Conservation (phyloP, 805 yeast species). For the Wickerhamomyces rabaulensis region DNA sequence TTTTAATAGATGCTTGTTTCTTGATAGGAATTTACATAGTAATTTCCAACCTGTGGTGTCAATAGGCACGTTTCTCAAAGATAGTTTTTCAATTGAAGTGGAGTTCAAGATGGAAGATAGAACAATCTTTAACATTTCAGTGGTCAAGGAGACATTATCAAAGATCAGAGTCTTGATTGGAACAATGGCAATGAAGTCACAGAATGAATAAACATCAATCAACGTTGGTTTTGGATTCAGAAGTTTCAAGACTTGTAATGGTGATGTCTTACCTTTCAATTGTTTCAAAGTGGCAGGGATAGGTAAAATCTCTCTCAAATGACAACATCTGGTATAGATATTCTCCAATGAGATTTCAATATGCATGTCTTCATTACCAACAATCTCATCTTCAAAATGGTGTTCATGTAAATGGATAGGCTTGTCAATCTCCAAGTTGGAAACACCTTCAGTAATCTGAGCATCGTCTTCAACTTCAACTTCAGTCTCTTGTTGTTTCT, state of each 20-base stretch:
- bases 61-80: constrained; percentile 74
- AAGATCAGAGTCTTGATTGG: constrained; percentile 72
- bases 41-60: constrained; percentile 71
- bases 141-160: constrained; percentile 72
- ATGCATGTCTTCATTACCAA: constrained; percentile 15
- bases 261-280: constrained; percentile 69
- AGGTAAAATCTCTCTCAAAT: constrained; percentile 84
- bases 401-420: constrained; percentile 62
- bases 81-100: constrained; percentile 60
- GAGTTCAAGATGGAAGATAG: constrained; percentile 66
- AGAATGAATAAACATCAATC: constrained; percentile 81
- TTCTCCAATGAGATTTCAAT: constrained; percentile 44
- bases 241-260: constrained; percentile 65
- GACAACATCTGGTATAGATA: constrained; percentile 89
- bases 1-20: constrained; percentile 51
- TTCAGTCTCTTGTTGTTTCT: constrained; percentile 1
- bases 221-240: constrained; percentile 86
- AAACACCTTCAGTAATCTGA: constrained; percentile 13
- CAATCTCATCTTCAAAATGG: constrained; percentile 37
- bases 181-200: constrained; percentile 82
- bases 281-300: constrained; percentile 86
- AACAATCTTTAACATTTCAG: constrained; percentile 73
- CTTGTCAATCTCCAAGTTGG: constrained; percentile 55
- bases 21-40: constrained; percentile 67
- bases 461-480: constrained; percentile 24